Base-by-base conservation (phyloP, 352 stramenopile genomes). In the Phytophthora foliorum region DNA sequence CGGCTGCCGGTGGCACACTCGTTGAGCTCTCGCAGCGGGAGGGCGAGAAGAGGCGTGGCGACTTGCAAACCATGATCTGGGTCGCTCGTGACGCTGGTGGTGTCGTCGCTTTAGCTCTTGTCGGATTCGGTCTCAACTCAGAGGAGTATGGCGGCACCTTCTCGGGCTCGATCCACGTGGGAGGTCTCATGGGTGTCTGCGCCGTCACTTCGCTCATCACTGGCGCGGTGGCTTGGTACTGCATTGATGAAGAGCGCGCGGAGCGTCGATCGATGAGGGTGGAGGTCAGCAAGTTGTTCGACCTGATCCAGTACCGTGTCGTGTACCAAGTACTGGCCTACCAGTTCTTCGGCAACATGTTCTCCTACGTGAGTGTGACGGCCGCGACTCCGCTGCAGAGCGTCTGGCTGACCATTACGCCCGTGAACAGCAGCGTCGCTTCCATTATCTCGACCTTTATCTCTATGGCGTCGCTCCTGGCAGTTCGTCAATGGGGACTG, bases 11-110 rank as follows among this genome's bases (percentile, higher is more conserved):
- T 46, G 85, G 79, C 11, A 78, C 87, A 13, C 55, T 91, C 4
- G 80, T 91, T 3, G 83, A 91, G 19, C 34, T 90, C 27, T 82
- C 81, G 3, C 81, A 90, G 52, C 82, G 83, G 45, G 85, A 93
- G 53, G 72, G 81, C 0, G 64, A 77, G n/a, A 68, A 69, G 34
- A 67, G 67, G 7, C 81, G 85, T 36, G 82, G 82, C 50, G 80
- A 78, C 48, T 64, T 86, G 51, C 81, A 89, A 59, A 86, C 81
- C 9, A 80, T 86, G 66, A 86, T 88, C 29, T 89, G 80, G 72
- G 76, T 82, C 25, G 54, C 74, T 31, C 75, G 72, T 31, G 54
- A 71, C 25, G 58, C 64, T 4, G 76, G 84, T 46, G 66, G 69
- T n/a, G 60, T 84, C 29, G 21, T 89, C 14, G 79, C 82, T 27